Base-by-base conservation (phyloP, 495 filamentous ascomycete genomes). In the Hypoxylon perforatum region DNA sequence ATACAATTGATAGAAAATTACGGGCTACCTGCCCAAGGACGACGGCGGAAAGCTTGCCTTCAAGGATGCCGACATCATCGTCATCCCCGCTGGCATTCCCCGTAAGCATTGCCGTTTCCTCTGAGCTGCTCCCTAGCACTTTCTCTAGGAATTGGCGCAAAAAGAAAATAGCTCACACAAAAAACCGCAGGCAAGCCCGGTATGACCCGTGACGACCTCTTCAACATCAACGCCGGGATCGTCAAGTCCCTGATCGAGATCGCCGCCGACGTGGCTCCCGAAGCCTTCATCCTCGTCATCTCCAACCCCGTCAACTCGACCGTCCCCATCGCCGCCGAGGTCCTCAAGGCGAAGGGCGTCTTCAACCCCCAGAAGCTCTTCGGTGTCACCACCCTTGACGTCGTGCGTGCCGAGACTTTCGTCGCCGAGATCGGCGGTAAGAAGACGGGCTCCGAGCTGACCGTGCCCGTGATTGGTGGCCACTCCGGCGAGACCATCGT, bases 281-380 rank as follows among this genome's bases (percentile, higher is more conserved):
- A 96, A 72, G 95, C 95, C 36, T 97, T 89, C 80, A 86, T 94
- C 75, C 87, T 98, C 48, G 87, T 99, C 83, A 99, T 99, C 80
- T 98, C 95, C 65, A 99, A 99, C 86, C 95, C 95, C 33, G 95
- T 99, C 79, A 99, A 99, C 90, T 96, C 92, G 19, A 99, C 96
- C 35, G 96, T 99, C 59, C 95, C 96, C 50, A 97, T 99, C 76
- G 92, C 96, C 44, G 95, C 95, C 53, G 95, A 99, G 83, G 87
- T 96, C 54, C 88, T 99, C 77, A 98, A 97, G 87, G 84, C 84
- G 61, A 92, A 93, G 77, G 89, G 89, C 62, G 92, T 96, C 70
- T 98, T 97, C 83, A 88, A 99, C 82, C 82, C 95, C 65, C 87
- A 92, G 85, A 92, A 89, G 73, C 90, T 99, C 49, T 98, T 99